Base-by-base conservation (phyloP, 1,284 basidiomycete genomes). In the Trichosporon ovoides region DNA sequence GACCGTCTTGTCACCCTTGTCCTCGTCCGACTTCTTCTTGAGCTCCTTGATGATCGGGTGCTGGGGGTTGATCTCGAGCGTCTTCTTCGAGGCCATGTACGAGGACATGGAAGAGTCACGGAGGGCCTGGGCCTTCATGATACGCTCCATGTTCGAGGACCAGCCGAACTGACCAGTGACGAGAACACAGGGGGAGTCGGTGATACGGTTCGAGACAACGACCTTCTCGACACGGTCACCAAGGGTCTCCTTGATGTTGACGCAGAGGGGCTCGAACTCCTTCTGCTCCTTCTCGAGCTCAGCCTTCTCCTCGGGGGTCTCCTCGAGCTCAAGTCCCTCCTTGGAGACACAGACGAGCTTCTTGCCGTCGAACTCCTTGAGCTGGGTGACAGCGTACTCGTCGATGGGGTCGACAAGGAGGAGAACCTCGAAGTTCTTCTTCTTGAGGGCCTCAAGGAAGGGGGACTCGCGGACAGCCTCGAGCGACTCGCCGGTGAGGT, bases 191-290 rank as follows among this genome's bases (percentile, higher is more conserved):
- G 93, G 93, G 24, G 93, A 96, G 80, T 95, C 91, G 73, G 85
- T 84, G 82, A 97, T 94, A 80, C 95, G 92, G 87, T 96, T 98
- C 55, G 96, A 98, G 70, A 98, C 84, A 65, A 97, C 86, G 37
- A 98, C 96, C 85, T 98, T 98, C 85, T 98, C 96, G 67, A 98
- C 95, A 84, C 95, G 96, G 81, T 98, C 95, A 63, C 94, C 94
- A 62, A 98, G 91, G 65, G 91, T 91, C 73, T 98, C 95, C 86
- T 64, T 98, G 83, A 98, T 91, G 65, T 87, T 85, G 69, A 88
- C 84, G 85, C 91, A 96, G 65, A 98, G 86, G 66, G 91, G 91
- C 74, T 87, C 85, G 80, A 85, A 97, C 71, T 87, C 86, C 68
- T 86, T 83, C 48, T 83, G 85, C 80, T 97, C 92, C 69, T 86